These are phyloP conservation scores for Ophiocordyceps camponoti-saundersi DNA, from an alignment of 2,329 filamentous ascomycete genomes.

Conservation along the genomic window DNA sequence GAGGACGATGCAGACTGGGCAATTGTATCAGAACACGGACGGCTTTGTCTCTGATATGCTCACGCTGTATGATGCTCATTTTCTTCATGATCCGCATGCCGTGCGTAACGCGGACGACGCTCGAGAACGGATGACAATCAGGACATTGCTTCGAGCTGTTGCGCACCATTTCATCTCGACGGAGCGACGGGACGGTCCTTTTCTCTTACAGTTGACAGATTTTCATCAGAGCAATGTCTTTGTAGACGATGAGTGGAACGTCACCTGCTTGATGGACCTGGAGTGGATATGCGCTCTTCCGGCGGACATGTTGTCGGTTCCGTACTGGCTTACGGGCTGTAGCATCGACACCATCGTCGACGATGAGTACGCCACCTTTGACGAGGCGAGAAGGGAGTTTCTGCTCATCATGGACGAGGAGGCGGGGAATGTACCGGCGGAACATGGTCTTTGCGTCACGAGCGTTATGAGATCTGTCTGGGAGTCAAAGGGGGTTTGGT, in stretches of 20 bases:
- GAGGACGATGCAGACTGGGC: constrained; percentile 12
- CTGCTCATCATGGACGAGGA: constrained; percentile 5
- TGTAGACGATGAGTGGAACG: constrained; percentile 16
- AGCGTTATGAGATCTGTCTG: constrained; percentile 4
- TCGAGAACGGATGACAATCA: constrained; percentile 10
- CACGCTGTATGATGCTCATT: constrained; percentile 9
- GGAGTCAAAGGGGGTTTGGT: constrained; percentile 9
- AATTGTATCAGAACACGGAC: constrained; percentile 14
- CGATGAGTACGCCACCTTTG: constrained; percentile 3
- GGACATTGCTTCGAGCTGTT: constrained; percentile 9
- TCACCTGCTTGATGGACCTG: constrained; percentile 15
- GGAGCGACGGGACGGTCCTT: constrained; percentile 9
- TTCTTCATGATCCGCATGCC: constrained; percentile 12
- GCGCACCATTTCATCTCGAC: constrained; percentile 10
- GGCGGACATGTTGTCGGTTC: constrained; percentile 12
- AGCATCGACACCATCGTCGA: constrained; percentile 6
- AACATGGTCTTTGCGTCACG: constrained; percentile 5
- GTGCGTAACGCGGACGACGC: constrained; percentile 10
- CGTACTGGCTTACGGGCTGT: constrained; percentile 14
- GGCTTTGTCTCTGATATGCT: constrained; percentile 11
- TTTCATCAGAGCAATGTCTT: constrained; percentile 17
- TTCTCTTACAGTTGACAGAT: constrained; percentile 12
- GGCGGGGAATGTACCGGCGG: background rate
- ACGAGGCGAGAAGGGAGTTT: constrained; percentile 4
- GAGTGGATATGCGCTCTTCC: constrained; percentile 16